Evolutionary conservation across 768 basidiomycete genomes (phyloP), one percentile per base, ranked within the genome.

Genomic region (Hericium rajendrae): DNA sequence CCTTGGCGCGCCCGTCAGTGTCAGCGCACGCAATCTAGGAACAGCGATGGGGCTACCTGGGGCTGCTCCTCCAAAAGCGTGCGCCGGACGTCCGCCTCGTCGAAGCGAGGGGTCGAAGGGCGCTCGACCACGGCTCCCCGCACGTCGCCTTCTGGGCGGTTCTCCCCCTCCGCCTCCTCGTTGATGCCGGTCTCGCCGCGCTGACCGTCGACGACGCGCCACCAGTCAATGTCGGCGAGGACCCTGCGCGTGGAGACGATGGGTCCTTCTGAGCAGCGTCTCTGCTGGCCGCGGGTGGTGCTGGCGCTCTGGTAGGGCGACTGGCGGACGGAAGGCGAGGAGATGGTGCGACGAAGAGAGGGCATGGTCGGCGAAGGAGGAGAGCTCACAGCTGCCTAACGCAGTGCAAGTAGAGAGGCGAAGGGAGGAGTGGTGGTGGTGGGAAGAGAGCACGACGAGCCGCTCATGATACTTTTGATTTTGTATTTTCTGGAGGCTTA

Each of bases 171-270:
- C 56, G 66, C 69, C 53, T 67, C 63, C 67, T 74, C 75, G 63
- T 68, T 70, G 61, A 71, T 74, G 65, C 74, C 75, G 67, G 70
- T 71, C 15, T 51, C 49, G 20, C 9, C 77, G 71, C 75, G 78
- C 72, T 91, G 88, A 61, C 85, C 84, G 59, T 84, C 86, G 60
- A 79, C 73, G 62, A 91, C 88, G 65, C 76, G 80, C 88, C 88
- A 91, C 88, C 89, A 91, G 69, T 90, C 88, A 66, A 91, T 85
- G 74, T 91, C 89, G 38, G 86, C 88, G 59, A 91, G 78, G 64
- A 91, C 86, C 63, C 87, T 78, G 67, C 89, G 78, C 61, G 70
- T 74, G 62, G 68, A 70, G 38, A 79, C 80, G 66, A 86, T 83
- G 63, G 87, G 86, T 59, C 81, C 85, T 20, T 83, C 82, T 12